Evolutionary conservation across 306 rosid species (phyloP).

Genomic region (Begonia loranthoides): DNA sequence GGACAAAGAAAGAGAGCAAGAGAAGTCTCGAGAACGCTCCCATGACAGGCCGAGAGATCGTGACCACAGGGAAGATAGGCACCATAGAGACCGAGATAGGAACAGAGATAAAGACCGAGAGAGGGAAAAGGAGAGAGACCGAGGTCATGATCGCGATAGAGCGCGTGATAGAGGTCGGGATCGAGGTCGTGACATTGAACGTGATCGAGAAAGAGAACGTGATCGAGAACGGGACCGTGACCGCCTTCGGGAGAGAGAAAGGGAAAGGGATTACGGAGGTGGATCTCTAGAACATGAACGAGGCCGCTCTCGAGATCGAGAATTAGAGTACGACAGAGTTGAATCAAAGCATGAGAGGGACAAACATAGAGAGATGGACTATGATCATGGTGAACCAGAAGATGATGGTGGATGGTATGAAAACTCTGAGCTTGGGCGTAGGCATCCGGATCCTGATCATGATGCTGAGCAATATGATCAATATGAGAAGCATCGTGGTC

Average conservation of each 20-base stretch:
- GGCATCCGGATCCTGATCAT: slow-evolving; percentile 50
- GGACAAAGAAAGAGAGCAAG: slow-evolving; percentile 59
- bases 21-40: slow-evolving; percentile 57
- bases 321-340: slow-evolving; percentile 44
- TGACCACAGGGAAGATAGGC: slow-evolving; percentile 79
- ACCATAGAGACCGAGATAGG: slow-evolving; percentile 87
- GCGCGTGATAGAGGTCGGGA: slow-evolving; percentile 46
- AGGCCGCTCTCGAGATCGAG: slow-evolving; percentile 63
- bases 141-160: slow-evolving; percentile 65
- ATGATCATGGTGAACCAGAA: slow-evolving; percentile 42
- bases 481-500: slow-evolving; percentile 12
- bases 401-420: slow-evolving; percentile 60
- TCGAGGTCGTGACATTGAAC: slow-evolving; percentile 50
- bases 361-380: slow-evolving; percentile 44
- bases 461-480: slow-evolving; percentile 57
- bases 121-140: slow-evolving; percentile 60
- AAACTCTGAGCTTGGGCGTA: slow-evolving; percentile 50
- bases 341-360: slow-evolving; percentile 70
- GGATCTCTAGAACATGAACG: slow-evolving; percentile 42
- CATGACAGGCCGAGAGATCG: slow-evolving; percentile 71
- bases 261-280: slow-evolving; percentile 57
- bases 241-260: slow-evolving; percentile 52
- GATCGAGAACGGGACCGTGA: slow-evolving; percentile 48
- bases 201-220: slow-evolving; percentile 36
- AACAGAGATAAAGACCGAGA: slow-evolving; percentile 31